These are phyloP conservation scores for Fragaria iinumae DNA, from an alignment of 306 rosid species.

Conservation along the genomic window DNA sequence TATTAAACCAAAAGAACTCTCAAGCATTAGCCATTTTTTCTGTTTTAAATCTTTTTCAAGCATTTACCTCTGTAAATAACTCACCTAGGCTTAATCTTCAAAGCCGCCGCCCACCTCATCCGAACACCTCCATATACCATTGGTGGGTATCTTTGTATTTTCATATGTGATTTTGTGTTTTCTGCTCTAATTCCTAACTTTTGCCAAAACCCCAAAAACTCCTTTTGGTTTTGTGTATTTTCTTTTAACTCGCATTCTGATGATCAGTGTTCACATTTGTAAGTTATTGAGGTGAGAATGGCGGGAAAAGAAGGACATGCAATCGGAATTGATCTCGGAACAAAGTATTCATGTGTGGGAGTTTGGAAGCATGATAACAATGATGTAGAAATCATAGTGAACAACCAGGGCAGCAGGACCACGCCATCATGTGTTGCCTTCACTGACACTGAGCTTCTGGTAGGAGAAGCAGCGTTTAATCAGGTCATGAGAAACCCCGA, in stretches of 20 bases:
- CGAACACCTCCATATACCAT: background rate
- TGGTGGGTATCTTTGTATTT: background rate
- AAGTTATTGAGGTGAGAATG: background rate
- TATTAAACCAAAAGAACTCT: background rate
- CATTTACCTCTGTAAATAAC: too few species aligned
- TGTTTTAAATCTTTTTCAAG: background rate
- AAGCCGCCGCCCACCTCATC: too few species aligned
- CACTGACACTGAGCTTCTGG: background rate
- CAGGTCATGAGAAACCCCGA: background rate
- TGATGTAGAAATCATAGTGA: background rate
- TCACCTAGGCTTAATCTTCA: background rate
- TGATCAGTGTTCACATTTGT: background rate
- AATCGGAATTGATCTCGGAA: background rate
- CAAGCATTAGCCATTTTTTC: background rate
- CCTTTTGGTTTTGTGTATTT: background rate
- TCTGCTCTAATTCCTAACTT: too few species aligned
- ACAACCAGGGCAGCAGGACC: background rate
- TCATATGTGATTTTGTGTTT: too few species aligned
- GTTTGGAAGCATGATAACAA: background rate
- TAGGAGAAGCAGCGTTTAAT: background rate
- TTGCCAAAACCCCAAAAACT: too few species aligned
- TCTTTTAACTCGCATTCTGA: too few species aligned
- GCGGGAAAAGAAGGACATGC: background rate
- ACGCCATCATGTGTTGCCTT: constrained; percentile 1
- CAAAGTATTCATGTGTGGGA: background rate